phyloP scores from a whole-genome alignment of 2,329 filamentous ascomycete genomes.

The Exserohilum turcica region DNA sequence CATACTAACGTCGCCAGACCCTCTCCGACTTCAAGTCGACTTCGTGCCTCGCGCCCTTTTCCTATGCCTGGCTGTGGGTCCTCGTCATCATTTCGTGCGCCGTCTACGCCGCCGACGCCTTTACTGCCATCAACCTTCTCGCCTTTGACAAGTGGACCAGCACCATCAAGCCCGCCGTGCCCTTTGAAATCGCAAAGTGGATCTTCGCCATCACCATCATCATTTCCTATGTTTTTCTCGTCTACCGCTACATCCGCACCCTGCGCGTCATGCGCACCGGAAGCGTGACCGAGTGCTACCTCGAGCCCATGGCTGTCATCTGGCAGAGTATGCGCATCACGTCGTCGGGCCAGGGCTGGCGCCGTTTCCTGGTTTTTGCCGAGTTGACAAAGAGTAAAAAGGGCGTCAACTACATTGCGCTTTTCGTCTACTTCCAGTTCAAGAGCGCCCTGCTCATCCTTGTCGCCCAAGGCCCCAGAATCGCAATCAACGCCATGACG shows the following conservation, averaged over 20 bases:
- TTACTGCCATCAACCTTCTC: constrained; percentile 89
- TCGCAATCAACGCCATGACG: constrained; percentile 87
- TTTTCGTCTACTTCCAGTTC: constrained; percentile 88
- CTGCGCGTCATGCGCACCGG: constrained; percentile 80
- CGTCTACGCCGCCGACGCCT: constrained; percentile 88
- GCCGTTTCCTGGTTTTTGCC: constrained; percentile 88
- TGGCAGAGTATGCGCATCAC: constrained; percentile 81
- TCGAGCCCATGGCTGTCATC: constrained; percentile 84
- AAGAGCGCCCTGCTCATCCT: constrained; percentile 83
- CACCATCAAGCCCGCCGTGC: constrained; percentile 77
- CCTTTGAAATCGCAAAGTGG: constrained; percentile 83
- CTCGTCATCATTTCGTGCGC: constrained; percentile 78
- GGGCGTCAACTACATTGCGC: constrained; percentile 84
- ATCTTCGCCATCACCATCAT: constrained; percentile 94
- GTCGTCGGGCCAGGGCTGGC: constrained; percentile 74
- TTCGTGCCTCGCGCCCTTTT: constrained; percentile 76
- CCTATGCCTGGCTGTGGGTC: constrained; percentile 84
- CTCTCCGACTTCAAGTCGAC: constrained; percentile 78
- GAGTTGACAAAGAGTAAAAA: constrained; percentile 90
- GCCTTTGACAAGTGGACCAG: constrained; percentile 89
- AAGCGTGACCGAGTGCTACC: constrained; percentile 87
- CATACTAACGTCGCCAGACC: constrained; percentile 45
- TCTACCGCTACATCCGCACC: constrained; percentile 79
- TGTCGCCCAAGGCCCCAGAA: constrained; percentile 88
- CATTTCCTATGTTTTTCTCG: constrained; percentile 81